These are phyloP conservation scores for Sphaerobolus stellatus DNA, from an alignment of 1,284 basidiomycete genomes.

Conservation along the genomic window DNA sequence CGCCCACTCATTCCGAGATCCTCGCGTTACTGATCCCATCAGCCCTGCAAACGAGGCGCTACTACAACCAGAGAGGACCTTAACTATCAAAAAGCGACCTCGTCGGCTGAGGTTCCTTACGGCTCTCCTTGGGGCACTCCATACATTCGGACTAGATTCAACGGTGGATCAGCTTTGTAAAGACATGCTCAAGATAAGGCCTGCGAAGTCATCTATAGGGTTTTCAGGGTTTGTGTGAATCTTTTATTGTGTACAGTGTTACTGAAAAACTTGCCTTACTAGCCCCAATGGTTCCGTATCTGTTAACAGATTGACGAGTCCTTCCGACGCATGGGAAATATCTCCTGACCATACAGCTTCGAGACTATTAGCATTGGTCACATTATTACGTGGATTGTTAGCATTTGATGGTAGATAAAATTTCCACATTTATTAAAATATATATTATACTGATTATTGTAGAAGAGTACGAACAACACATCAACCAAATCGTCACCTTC, in stretches of 20 bases:
- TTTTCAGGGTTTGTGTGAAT: slow-evolving; percentile 44
- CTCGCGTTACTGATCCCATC: slow-evolving; percentile 13
- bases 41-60: slow-evolving; percentile 12
- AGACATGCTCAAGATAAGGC: slow-evolving; percentile 43
- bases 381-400: slow-evolving; percentile 67
- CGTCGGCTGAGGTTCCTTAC: slow-evolving; percentile 12
- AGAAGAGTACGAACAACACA: slow-evolving; percentile 62
- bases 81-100: neutral
- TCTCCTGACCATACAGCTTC: slow-evolving; percentile 68
- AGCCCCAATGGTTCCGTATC: neutral
- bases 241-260: neutral
- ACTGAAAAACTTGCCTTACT: slow-evolving; percentile 33
- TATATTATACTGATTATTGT: slow-evolving; percentile 14
- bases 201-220: slow-evolving; percentile 44
- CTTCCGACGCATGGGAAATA: slow-evolving; percentile 61
- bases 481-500: slow-evolving; percentile 72
- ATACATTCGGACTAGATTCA: slow-evolving; percentile 15
- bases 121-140: slow-evolving; percentile 12
- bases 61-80: slow-evolving; percentile 13
- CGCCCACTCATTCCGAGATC: slow-evolving; percentile 11
- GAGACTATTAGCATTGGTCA: slow-evolving; percentile 64
- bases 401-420: slow-evolving; percentile 61
- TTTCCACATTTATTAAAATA: neutral
- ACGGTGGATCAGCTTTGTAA: slow-evolving; percentile 44
- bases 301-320: slow-evolving; percentile 26